Base-by-base conservation (phyloP, 169 alveolate genomes). In the Plasmodium reichenowi region DNA sequence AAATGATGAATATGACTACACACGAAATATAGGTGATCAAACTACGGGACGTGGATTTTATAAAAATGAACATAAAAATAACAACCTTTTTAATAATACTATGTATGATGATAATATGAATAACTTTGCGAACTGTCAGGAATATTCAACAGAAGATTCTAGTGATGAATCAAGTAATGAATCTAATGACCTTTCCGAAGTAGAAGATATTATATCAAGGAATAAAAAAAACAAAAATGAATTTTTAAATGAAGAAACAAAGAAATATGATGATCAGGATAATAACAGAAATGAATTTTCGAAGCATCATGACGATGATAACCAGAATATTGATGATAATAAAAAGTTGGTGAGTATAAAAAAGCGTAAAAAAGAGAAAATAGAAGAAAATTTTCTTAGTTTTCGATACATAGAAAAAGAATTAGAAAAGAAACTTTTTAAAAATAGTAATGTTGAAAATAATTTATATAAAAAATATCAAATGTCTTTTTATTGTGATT, bases 401-500 rank as follows among this genome's bases (percentile, higher is more conserved):
- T 76, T 76, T 43, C 17, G 48, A 32, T 20, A 20, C n/a, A 64
- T 76, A 38, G 70, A 76, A 58, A 68, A 63, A 4, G 76, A 76
- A 10, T 29, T 76, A 20, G 89, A 76, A 76, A 64, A 68, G 43
- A 47, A 58, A 13, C 64, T 76, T 24, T 76, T 50, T 45, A 76
- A 64, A 32, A 45, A 76, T 15, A 66, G 59, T 26, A 76, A 76
- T 76, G 67, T 76, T 10, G 78, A 76, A 50, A 54, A 76, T 29
- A 76, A 50, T 76, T 20, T 76, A 6, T 76, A 76, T 58, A 64
- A 50, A 17, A 76, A 76, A 17, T 76, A 64, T 50, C 89, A 76
- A 63, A 43, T 76, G n/a, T 58, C 22, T 50, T 76, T 64, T 76
- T 76, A 64, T 48, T 76, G 89, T 50, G 89, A 66, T 38, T 76